A percentile compares a stretch with the other conserved stretches of the same genome.
phyloP scores from a whole-genome alignment of 441 rosid species.

The Erodium texanum region DNA sequence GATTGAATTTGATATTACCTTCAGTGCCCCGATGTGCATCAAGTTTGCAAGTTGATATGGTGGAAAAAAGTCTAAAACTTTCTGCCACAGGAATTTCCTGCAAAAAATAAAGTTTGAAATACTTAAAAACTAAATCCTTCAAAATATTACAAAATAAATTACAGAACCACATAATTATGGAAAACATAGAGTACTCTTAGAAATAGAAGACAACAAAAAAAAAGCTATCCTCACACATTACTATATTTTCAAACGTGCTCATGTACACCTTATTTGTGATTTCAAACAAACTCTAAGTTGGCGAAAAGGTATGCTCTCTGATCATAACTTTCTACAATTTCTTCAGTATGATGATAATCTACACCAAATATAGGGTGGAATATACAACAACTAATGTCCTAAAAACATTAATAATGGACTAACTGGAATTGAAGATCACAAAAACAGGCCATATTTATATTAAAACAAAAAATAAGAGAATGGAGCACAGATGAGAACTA shows the following conservation, averaged over 20 bases:
- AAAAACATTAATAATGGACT: neutral
- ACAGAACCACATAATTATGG: neutral
- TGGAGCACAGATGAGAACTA: neutral
- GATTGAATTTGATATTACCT: constrained; percentile 32
- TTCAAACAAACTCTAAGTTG: neutral
- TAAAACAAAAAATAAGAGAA: neutral
- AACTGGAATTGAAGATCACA: neutral
- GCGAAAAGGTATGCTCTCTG: neutral
- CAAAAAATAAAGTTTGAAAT: constrained; percentile 16
- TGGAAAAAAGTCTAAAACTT: constrained; percentile 77
- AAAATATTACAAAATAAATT: constrained; percentile 3
- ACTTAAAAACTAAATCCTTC: constrained; percentile 12
- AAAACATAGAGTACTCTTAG: neutral
- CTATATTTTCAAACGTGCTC: neutral
- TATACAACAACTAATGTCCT: neutral
- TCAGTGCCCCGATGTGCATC: constrained; percentile 37
- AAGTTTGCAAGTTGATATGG: constrained; percentile 63
- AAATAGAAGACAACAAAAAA: neutral
- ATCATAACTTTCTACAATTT: neutral
- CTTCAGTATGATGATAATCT: neutral
- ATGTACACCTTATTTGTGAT: neutral
- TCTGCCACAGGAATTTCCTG: constrained; percentile 85
- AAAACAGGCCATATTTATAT: neutral
- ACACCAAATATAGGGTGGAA: neutral
- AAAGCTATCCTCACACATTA: too few relatives aligned